These are phyloP conservation scores for Leptoxyphium fumago DNA, from an alignment of 2,329 filamentous ascomycete genomes.

Conservation along the genomic window DNA sequence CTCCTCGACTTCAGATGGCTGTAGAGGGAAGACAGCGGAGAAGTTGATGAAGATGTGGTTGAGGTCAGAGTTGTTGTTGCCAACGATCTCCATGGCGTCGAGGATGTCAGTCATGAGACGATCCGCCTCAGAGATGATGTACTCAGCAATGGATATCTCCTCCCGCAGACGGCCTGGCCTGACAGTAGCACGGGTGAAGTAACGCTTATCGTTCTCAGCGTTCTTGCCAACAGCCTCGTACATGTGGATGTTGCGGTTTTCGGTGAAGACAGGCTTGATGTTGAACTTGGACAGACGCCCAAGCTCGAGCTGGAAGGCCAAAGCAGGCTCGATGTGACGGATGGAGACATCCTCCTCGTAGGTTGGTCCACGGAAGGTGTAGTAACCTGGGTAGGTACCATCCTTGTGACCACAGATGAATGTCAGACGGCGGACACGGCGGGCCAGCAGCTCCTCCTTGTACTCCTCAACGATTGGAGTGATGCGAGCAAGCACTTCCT, in stretches of 20 bases:
- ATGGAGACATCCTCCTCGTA: slow-evolving; percentile 91
- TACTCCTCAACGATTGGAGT: slow-evolving; percentile 59
- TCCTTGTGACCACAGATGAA: slow-evolving; percentile 95
- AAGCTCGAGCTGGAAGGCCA: slow-evolving; percentile 97
- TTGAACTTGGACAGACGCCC: slow-evolving; percentile 89
- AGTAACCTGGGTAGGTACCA: slow-evolving; percentile 91
- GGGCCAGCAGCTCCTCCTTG: slow-evolving; percentile 70
- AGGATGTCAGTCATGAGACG: slow-evolving; percentile 95
- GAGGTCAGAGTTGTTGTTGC: slow-evolving; percentile 97
- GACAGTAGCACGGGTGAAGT: slow-evolving; percentile 94
- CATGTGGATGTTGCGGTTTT: slow-evolving; percentile 98
- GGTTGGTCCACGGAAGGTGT: slow-evolving; percentile 85
- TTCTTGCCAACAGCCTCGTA: slow-evolving; percentile 95
- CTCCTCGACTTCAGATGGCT: slow-evolving; percentile 79
- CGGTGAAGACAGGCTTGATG: slow-evolving; percentile 95
- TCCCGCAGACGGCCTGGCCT: slow-evolving; percentile 86
- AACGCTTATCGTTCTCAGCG: slow-evolving; percentile 90
- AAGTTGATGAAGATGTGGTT: slow-evolving; percentile 99
- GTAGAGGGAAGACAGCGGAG: slow-evolving; percentile 84
- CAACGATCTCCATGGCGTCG: slow-evolving; percentile 93
- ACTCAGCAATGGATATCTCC: slow-evolving; percentile 96
- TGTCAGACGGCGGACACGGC: slow-evolving; percentile 74
- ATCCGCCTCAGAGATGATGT: slow-evolving; percentile 93
- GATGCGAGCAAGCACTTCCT: slow-evolving; percentile 65
- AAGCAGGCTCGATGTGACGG: slow-evolving; percentile 87